Conservation (phyloP, 2,329 filamentous ascomycete genomes). For the Trichothecium roseum region DNA sequence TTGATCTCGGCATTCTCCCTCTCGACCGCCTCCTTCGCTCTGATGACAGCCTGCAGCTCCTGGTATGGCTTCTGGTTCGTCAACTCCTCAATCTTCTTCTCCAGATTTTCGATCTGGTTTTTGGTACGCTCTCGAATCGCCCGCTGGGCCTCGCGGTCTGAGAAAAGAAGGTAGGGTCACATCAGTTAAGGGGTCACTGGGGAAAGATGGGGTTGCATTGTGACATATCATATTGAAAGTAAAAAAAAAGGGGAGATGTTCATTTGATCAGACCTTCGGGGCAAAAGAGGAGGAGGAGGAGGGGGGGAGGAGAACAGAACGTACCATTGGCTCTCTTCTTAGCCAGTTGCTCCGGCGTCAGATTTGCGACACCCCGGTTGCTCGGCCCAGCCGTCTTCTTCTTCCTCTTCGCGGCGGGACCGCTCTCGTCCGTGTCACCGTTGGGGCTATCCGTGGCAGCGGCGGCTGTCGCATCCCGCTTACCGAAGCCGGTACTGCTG, state of each 20-base stretch:
- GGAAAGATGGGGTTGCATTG: slow-evolving; percentile 3
- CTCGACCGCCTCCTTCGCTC: slow-evolving; percentile 67
- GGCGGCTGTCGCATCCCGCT: neutral
- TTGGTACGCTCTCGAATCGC: slow-evolving; percentile 77
- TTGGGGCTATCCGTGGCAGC: neutral
- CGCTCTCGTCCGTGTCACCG: neutral
- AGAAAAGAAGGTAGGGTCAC: neutral
- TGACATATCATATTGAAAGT: too few species aligned
- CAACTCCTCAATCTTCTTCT: slow-evolving; percentile 63
- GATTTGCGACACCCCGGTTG: slow-evolving; percentile 45
- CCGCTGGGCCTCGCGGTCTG: slow-evolving; percentile 76
- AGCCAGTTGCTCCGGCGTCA: slow-evolving; percentile 64
- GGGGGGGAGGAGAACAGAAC: slow-evolving; percentile 9
- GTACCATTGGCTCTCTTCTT: slow-evolving; percentile 53
- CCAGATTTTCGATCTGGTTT: slow-evolving; percentile 65
- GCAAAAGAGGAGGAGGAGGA: neutral
- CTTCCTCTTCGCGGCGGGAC: slow-evolving; percentile 19
- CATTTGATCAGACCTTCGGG: too few species aligned
- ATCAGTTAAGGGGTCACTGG: slow-evolving; percentile 5
- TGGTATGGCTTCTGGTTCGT: slow-evolving; percentile 74
- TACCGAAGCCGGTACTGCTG: slow-evolving; percentile 5
- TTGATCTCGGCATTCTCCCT: slow-evolving; percentile 73
- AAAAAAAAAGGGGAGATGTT: neutral
- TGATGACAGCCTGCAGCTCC: slow-evolving; percentile 66
- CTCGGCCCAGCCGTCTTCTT: slow-evolving; percentile 35